Evolutionary conservation across 2,329 filamentous ascomycete species (phyloP), one percentile per base, ranked within the genome.

Genomic region (Trichophyton simii): DNA sequence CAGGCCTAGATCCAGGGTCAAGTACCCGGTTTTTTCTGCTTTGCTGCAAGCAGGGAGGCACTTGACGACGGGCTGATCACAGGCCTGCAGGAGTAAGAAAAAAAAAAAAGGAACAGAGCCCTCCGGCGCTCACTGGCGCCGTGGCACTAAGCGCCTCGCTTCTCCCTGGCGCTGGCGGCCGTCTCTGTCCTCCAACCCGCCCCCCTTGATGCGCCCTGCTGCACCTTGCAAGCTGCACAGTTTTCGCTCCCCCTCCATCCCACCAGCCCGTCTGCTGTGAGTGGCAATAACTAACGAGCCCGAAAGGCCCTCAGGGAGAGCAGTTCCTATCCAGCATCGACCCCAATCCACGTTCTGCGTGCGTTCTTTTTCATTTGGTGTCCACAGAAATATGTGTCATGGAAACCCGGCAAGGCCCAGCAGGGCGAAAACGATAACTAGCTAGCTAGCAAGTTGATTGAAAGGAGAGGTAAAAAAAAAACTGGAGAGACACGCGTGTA

Each of bases 281-380:
- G 28, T 55, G 52, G 52, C 52, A 55, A 55, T 55, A 55, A 28
- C 34, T 38, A 55, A 3, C 25, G 13, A 31, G 52, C 8, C 31
- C 28, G 28, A 31, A 31, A 31, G n/a, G 34, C 22, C 48, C 48
- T n/a, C 48, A 31, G 28, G 28, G 6, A 31, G 28, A 31, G 28
- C 25, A 34, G 52, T 55, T 55, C 52, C 52, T 55, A 55, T 55
- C 52, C 52, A 55, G 52, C 31, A 28, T 34, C 52, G 52, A 55
- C 34, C 52, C 34, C 52, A 36, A 55, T 55, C 31, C 52, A 55
- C 52, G 52, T 55, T 55, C 34, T 36, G 31, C 31, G 15, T 55
- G 28, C 28, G 28, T 34, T 36, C 31, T 18, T 55, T 36, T 36
- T 38, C 52, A 55, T 55, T 55, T 55, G 52, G 52, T 38, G 52